A percentile compares a stretch with the other conserved stretches of the same genome.
phyloP scores from a whole-genome alignment of 2,329 filamentous ascomycete species.

The Teratosphaeria epicoccoides region DNA sequence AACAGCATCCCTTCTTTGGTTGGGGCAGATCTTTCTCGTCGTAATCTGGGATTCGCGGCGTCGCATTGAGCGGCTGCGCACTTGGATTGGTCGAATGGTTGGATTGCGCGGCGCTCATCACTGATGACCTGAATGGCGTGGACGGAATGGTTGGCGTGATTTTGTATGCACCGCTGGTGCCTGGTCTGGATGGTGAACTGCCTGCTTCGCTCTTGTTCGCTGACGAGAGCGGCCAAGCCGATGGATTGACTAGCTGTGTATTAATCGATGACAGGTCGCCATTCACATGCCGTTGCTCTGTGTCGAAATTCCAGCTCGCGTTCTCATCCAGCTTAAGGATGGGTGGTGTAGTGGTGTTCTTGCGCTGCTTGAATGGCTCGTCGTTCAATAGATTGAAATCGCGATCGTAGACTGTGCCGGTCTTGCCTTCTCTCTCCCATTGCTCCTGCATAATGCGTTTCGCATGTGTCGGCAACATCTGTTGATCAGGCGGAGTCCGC shows the following conservation, averaged over 20 bases:
- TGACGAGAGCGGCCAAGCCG: slow-evolving; percentile 16
- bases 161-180: slow-evolving; percentile 37
- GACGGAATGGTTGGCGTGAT: slow-evolving; percentile 35
- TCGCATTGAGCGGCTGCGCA: slow-evolving; percentile 27
- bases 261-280: not conserved
- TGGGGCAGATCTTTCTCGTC: slow-evolving; percentile 43
- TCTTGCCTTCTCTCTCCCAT: slow-evolving; percentile 59
- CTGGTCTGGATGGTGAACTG: slow-evolving; percentile 21
- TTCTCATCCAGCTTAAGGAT: slow-evolving; percentile 2
- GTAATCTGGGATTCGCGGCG: slow-evolving; percentile 44
- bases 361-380: slow-evolving; percentile 39
- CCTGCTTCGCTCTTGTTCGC: slow-evolving; percentile 18
- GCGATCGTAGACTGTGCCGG: slow-evolving; percentile 74
- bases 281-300: not conserved
- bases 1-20: slow-evolving; percentile 55
- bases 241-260: not conserved
- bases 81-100: slow-evolving; percentile 9
- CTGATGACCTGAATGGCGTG: slow-evolving; percentile 9
- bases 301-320: slow-evolving; percentile 2
- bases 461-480: slow-evolving; percentile 88
- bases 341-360: slow-evolving; percentile 28
- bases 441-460: slow-evolving; percentile 85
- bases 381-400: slow-evolving; percentile 72
- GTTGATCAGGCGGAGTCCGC: slow-evolving; percentile 83
- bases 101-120: slow-evolving; percentile 9